Conservation (phyloP, 192 early-diverging fungal species). For the Backusella mclennaniae region DNA sequence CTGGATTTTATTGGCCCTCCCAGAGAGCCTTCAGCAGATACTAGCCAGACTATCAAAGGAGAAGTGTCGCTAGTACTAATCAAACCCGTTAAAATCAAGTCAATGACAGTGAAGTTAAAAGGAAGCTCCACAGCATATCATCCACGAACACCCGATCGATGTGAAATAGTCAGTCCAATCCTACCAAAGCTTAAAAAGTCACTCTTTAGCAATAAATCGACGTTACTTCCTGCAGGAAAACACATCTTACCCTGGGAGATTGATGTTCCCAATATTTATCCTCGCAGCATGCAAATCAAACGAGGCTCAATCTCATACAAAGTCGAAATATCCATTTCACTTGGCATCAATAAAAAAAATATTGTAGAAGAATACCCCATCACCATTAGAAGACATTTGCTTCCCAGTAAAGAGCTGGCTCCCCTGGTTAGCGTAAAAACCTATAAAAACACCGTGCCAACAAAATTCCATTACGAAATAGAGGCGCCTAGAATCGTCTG, state of each 20-base stretch:
- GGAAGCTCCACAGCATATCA: slow-evolving; percentile 6
- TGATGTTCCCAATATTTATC: slow-evolving; percentile 26
- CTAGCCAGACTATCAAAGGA: slow-evolving; percentile 18
- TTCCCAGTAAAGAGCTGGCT: slow-evolving; percentile 9
- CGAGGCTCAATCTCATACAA: slow-evolving; percentile 20
- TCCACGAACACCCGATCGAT: not conserved
- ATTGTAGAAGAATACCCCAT: slow-evolving; percentile 22
- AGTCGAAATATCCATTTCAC: slow-evolving; percentile 12
- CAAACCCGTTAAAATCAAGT: slow-evolving; percentile 21
- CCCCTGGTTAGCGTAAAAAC: slow-evolving; percentile 9
- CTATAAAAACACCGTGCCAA: slow-evolving; percentile 23
- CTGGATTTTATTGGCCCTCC: slow-evolving; percentile 20
- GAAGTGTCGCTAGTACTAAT: slow-evolving; percentile 12
- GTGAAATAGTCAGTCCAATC: not conserved
- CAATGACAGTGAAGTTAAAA: slow-evolving; percentile 33
- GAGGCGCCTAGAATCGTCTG: slow-evolving; percentile 26
- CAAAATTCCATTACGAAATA: slow-evolving; percentile 36
- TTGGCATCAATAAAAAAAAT: slow-evolving; percentile 21
- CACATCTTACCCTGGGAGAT: slow-evolving; percentile 31
- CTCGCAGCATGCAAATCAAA: slow-evolving; percentile 18
- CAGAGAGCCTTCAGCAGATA: not conserved
- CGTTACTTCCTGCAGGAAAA: slow-evolving; percentile 8
- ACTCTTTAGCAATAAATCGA: slow-evolving; percentile 7
- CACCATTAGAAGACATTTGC: slow-evolving; percentile 15
- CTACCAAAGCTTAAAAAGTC: slow-evolving; percentile 26